A percentile compares a stretch with the other conserved stretches of the same genome.
phyloP scores from a whole-genome alignment of 2,329 filamentous ascomycete genomes.

The Trichoderma koningii region DNA sequence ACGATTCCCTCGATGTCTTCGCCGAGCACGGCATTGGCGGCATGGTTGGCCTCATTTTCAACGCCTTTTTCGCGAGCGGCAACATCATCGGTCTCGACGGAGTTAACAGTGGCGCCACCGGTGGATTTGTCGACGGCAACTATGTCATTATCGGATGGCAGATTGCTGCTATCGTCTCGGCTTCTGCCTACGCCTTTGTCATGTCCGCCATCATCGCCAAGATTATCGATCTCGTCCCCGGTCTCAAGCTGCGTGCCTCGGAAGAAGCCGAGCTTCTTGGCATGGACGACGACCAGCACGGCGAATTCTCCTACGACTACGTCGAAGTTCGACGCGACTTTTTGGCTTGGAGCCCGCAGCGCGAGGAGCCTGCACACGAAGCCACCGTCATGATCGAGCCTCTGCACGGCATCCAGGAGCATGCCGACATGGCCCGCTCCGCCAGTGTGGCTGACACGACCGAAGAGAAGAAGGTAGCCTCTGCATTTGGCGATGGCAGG shows the following conservation, averaged over 20 bases:
- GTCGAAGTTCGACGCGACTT: conserved; percentile 87
- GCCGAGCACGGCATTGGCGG: conserved; percentile 71
- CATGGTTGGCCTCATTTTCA: conserved; percentile 71
- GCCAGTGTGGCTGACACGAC: conserved; percentile 34
- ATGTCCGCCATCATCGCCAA: conserved; percentile 74
- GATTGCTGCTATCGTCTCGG: conserved; percentile 72
- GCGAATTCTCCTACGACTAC: conserved; percentile 88
- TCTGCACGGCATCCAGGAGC: conserved; percentile 72
- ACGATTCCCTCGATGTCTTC: conserved; percentile 72
- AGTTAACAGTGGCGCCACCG: conserved; percentile 67
- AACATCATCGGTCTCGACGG: conserved; percentile 75
- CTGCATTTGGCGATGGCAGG: conserved; percentile 3
- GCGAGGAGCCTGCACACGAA: conserved; percentile 61
- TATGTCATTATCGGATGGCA: conserved; percentile 77
- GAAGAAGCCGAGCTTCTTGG: conserved; percentile 83
- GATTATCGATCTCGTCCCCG: conserved; percentile 72
- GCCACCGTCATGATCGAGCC: conserved; percentile 61
- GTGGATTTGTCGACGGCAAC: conserved; percentile 76
- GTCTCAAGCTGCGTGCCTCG: conserved; percentile 75
- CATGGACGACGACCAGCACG: conserved; percentile 88
- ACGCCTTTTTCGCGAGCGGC: conserved; percentile 69
- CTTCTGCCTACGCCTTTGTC: conserved; percentile 68
- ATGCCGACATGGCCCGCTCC: conserved; percentile 49
- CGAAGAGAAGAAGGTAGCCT: conserved; percentile 31
- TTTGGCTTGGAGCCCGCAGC: conserved; percentile 81